Base-by-base conservation (phyloP, 352 stramenopile genomes). In the Phytophthora vignae region DNA sequence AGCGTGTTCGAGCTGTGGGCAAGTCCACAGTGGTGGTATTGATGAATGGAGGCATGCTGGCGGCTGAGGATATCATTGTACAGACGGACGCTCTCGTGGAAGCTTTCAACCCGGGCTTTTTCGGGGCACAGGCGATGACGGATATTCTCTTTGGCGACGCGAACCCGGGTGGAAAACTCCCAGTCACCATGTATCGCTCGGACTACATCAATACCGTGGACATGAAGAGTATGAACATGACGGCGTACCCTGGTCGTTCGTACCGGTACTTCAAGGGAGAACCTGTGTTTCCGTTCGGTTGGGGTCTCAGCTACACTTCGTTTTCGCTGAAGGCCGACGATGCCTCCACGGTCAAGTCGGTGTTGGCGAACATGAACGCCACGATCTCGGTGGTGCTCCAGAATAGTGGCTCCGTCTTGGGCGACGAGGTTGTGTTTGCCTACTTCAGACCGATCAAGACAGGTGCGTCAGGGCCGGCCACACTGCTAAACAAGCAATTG, bases 191-290 rank as follows among this genome's bases (percentile, higher is more conserved):
- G 79, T 96, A 96, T 25, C 77, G 78, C 3, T 94, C 87, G 1
- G 84, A 90, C 57, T 96, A 94, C 58, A 74, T 94, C 21, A 92
- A 86, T 73, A 95, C 88, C 64, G 97, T 98, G 88, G 90, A 88
- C 78, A 97, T 33, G 29, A 33, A 33, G 29, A 33, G 29, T 33
- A 33, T 33, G 29, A 33, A 33, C 7, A 10, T 98, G 92, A 96
- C 89, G 38, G 73, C 82, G 60, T 92, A 90, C 59, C 93, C 93
- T 8, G 94, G 94, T 3, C 87, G 94, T 8, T 96, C 92, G n/a
- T 98, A 98, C 68, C 81, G 91, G 2, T 98, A 98, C 70, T 98
- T 90, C 80, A 95, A 90, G 63, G 92, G 94, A 54, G 73, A 92
- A 5, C 85, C 90, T 0, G 88, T 98, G 36, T 96, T 97, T 46